Base-by-base conservation (phyloP, 2,329 filamentous ascomycete genomes). In the Pseudocercospora musae region DNA sequence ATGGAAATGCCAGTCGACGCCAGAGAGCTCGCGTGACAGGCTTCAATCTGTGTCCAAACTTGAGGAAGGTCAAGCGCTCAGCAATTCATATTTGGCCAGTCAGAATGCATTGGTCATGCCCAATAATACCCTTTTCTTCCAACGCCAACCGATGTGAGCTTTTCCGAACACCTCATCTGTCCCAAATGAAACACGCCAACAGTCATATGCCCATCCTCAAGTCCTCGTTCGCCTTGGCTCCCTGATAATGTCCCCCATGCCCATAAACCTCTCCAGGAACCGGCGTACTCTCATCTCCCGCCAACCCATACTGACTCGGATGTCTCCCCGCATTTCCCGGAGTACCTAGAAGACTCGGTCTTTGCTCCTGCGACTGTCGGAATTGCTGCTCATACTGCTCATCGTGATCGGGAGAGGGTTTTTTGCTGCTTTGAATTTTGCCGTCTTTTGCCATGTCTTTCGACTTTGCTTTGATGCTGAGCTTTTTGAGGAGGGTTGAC, bases 291-390 rank as follows among this genome's bases (percentile, higher is more conserved):
- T 20, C 18, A 40, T 23, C 33, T 13, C 52, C 52, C 9, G 18
- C 15, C 15, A 55, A 55, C 3, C 52, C 52, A 55, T 55, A 40
- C 13, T 27, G 31, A 40, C 52, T 55, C 52, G 52, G 52, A 55
- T 55, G 52, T 37, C 52, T 15, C 2, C 52, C 52, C 2, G 52
- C 52, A 37, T 55, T 55, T 15, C 52, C 52, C 7, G 52, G 52
- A 5, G 52, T 23, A 23, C 42, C 42, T 20, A 18, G 42, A 25
- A 49, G 21, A 49, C 7, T 20, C 21, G n/a, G 52, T 15, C 27
- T 31, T 8, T 37, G 29, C 27, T n/a, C 29, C n/a, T 20, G 29
- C 11, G 52, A 55, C 21, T 40, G 8, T 37, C 52, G 52, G 15
- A 55, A 55, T 23, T 40, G 52, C 15, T 23, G 52, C 21, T 55